Conservation (phyloP, 2,329 filamentous ascomycete genomes). For the Colletotrichum sp. region DNA sequence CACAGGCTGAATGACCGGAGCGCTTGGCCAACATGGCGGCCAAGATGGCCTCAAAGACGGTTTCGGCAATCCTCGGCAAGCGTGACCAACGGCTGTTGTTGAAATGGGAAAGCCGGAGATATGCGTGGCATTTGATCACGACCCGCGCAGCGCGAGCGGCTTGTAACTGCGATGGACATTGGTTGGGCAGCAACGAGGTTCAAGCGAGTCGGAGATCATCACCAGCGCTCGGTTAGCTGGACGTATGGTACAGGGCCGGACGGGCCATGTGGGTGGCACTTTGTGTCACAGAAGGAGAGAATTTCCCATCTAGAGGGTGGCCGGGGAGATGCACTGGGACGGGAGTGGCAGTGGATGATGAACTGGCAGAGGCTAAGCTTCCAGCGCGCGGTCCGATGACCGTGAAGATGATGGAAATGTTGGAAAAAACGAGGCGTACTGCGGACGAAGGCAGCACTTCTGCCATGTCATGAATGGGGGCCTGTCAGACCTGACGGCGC, state of each 20-base stretch:
- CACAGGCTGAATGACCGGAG: neutral
- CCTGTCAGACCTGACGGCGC: neutral
- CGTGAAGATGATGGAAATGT: neutral
- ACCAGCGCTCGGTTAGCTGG: neutral
- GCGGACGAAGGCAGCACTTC: neutral
- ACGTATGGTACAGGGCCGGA: neutral
- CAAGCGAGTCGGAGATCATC: neutral
- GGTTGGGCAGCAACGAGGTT: neutral
- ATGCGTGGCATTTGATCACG: neutral
- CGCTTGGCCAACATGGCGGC: neutral
- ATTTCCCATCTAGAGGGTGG: neutral
- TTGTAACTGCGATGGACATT: neutral
- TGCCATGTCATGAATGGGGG: neutral
- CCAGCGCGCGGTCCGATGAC: constrained; percentile 13
- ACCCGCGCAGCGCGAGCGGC: neutral
- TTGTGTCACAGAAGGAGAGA: neutral
- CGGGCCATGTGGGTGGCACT: neutral
- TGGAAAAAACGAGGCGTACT: neutral
- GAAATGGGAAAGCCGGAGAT: neutral
- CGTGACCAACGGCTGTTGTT: neutral
- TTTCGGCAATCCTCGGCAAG: neutral
- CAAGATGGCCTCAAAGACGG: neutral
- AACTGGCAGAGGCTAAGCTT: neutral
- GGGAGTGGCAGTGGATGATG: neutral
- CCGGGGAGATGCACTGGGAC: neutral